phyloP scores from a whole-genome alignment of 1,284 basidiomycete species.

The Hymenochaete sp. region DNA sequence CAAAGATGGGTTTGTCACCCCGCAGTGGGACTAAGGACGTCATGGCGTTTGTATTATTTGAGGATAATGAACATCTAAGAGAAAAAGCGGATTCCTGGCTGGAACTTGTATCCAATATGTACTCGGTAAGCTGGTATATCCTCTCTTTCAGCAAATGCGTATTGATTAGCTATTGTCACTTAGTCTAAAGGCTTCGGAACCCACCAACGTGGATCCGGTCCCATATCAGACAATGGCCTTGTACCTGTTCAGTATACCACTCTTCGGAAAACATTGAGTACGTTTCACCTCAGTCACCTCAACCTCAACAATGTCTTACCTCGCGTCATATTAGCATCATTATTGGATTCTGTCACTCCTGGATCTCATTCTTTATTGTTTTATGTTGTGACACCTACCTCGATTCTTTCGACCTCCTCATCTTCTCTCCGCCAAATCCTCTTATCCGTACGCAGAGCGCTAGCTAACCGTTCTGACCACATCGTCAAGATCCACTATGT shows the following conservation, averaged over 20 bases:
- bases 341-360: slow-evolving; percentile 39
- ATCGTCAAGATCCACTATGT: slow-evolving; percentile 62
- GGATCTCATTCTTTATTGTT: slow-evolving; percentile 43
- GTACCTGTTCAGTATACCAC: slow-evolving; percentile 54
- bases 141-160: neutral
- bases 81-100: slow-evolving; percentile 52
- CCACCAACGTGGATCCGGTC: slow-evolving; percentile 42
- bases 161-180: slow-evolving; percentile 6
- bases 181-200: slow-evolving; percentile 56
- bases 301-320: neutral
- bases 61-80: slow-evolving; percentile 43
- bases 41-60: slow-evolving; percentile 57
- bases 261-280: slow-evolving; percentile 57
- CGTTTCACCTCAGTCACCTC: slow-evolving; percentile 19
- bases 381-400: slow-evolving; percentile 57
- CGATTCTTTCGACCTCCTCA: slow-evolving; percentile 48
- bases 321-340: slow-evolving; percentile 33
- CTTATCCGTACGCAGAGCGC: slow-evolving; percentile 45
- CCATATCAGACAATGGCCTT: slow-evolving; percentile 44
- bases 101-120: slow-evolving; percentile 39
- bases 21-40: slow-evolving; percentile 62
- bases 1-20: slow-evolving; percentile 68
- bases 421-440: slow-evolving; percentile 57
- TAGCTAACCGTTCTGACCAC: slow-evolving; percentile 30
- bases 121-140: slow-evolving; percentile 40